Percentiles rank a stretch among this genome's conserved stretches.
Evolutionary conservation across 192 early-diverging fungal species (phyloP).

Genomic region (Lobosporangium transversale): DNA sequence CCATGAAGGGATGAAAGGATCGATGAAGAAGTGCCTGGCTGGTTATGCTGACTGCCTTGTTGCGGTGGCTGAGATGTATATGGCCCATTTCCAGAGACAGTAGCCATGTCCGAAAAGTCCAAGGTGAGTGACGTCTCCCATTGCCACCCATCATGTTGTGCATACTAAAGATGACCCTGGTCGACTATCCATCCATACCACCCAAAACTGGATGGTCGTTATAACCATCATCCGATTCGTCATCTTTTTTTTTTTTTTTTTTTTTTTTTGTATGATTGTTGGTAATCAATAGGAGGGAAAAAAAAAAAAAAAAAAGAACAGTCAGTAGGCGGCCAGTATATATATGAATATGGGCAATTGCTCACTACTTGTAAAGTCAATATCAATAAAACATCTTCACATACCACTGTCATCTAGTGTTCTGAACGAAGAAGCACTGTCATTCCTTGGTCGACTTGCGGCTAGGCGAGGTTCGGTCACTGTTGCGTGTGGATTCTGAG

Average conservation of each 20-base stretch:
- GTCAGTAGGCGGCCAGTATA: too few species aligned
- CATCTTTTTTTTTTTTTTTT: too few species aligned
- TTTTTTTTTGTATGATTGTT: too few species aligned
- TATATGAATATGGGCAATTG: too few species aligned
- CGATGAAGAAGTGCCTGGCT: neutral
- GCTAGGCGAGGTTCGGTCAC: slow-evolving; percentile 37
- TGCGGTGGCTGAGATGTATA: slow-evolving; percentile 16
- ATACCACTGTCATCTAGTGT: slow-evolving; percentile 44
- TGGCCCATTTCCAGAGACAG: slow-evolving; percentile 24
- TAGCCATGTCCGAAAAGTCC: slow-evolving; percentile 41
- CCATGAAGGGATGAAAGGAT: slow-evolving; percentile 7
- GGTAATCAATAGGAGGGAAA: too few species aligned
- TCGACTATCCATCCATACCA: slow-evolving; percentile 20
- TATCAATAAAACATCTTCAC: too few species aligned
- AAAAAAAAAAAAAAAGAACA: too few species aligned
- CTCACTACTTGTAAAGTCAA: too few species aligned
- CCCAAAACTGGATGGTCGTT: slow-evolving; percentile 33
- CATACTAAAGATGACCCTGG: slow-evolving; percentile 50
- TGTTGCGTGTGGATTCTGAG: slow-evolving; percentile 6
- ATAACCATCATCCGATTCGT: slow-evolving; percentile 47
- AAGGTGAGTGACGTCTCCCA: slow-evolving; percentile 28
- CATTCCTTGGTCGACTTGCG: slow-evolving; percentile 46
- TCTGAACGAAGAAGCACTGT: slow-evolving; percentile 32
- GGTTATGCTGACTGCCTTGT: neutral
- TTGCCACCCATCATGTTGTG: slow-evolving; percentile 44